Base-by-base conservation (phyloP, 257 asterid genomes). In the Primulina huaijiensis region DNA sequence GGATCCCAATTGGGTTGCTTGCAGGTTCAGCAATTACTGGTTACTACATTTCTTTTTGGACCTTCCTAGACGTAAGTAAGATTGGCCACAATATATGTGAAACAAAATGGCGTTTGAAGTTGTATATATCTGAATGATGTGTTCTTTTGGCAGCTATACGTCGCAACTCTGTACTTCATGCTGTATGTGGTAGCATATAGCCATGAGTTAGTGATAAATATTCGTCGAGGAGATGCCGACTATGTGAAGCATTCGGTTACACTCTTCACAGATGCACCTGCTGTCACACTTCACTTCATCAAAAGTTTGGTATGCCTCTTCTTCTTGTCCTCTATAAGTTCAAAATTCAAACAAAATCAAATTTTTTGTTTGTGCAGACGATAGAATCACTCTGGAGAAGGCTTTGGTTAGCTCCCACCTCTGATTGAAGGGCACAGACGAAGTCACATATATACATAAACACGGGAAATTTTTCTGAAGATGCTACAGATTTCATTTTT, bases 201-300 rank as follows among this genome's bases (percentile, higher is more conserved):
- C 56, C 78, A 61, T 31, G 72, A 46, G 56, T 66, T 67, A 34
- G 68, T 67, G 59, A 0, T 2, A 11, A 67, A 52, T 27, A 66
- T 71, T 61, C 69, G 73, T 31, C 10, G 50, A 6, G 73, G 72
- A 66, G 72, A 74, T 35, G 7, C 5, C 17, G 73, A 67, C 53
- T 62, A 60, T 25, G 69, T 74, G 69, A 60, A 21, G 23, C 73
- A 67, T 61, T 31, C 78, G 17, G 8, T 67, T 23, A 23, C 20
- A 68, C 16, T 74, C 21, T 60, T 29, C 73, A 33, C 62, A 8
- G 64, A 31, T n/a, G 23, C 62, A 2, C 69, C 78, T 19, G 16
- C 68, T 20, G 35, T 74, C 52, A 2, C 19, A n/a, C 0, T 71
- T 46, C 62, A 61, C 52, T 46, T 46, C 46, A 19, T 67, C 29